phyloP scores from a whole-genome alignment of 441 rosid genomes.

The Omphalea diandra region DNA sequence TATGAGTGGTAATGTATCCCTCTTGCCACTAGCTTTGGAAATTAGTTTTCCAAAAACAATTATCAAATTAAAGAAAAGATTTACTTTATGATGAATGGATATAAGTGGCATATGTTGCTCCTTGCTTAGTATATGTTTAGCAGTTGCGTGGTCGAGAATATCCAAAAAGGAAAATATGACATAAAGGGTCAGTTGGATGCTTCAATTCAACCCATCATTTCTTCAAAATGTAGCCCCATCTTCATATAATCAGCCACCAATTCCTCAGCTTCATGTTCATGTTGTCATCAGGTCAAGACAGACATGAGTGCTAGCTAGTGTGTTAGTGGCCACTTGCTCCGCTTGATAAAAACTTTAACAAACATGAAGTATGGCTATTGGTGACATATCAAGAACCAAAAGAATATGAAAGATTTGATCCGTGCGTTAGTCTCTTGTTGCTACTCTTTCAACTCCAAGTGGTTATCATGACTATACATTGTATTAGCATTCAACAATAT shows the following conservation, averaged over 20 bases:
- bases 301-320: neutral
- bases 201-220: slow-evolving; percentile 8
- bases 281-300: neutral
- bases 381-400: slow-evolving; percentile 15
- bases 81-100: neutral
- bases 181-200: slow-evolving; percentile 2
- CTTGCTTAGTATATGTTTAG: neutral
- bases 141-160: neutral
- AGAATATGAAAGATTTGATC: slow-evolving; percentile 8
- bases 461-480: neutral
- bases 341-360: neutral
- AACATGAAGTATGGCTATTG: slow-evolving; percentile 2
- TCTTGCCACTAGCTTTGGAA: too few relatives aligned
- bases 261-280: neutral
- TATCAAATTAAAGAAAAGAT: too few relatives aligned
- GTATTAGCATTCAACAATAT: neutral
- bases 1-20: too few relatives aligned
- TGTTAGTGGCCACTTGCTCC: neutral
- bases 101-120: neutral
- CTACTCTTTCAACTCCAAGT: neutral
- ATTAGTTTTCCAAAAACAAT: too few relatives aligned
- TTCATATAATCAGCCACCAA: slow-evolving; percentile 1
- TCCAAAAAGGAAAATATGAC: neutral
- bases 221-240: slow-evolving; percentile 11
- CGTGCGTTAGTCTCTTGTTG: neutral